These are phyloP conservation scores for Flaveria floridana DNA, from an alignment of 140 eudicot species.

Conservation along the genomic window DNA sequence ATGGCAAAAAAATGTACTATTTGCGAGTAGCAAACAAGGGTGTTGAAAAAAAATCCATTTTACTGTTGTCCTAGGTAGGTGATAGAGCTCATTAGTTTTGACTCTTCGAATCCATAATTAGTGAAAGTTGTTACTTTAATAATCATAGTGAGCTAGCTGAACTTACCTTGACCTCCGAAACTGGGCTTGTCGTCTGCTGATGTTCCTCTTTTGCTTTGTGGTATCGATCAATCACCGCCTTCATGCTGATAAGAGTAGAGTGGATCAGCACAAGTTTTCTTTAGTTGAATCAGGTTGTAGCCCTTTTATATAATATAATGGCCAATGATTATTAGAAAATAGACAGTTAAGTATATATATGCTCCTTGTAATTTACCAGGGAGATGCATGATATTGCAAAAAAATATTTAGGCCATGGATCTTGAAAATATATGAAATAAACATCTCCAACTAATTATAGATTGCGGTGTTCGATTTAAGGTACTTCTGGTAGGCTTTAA, in stretches of 20 bases:
- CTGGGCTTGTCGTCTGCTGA: conserved; percentile 38
- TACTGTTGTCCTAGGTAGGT: background rate
- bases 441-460: no score
- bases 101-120: no score
- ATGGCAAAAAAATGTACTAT: no score
- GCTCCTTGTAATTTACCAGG: background rate
- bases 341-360: background rate
- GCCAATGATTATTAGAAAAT: background rate
- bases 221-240: conserved; percentile 73
- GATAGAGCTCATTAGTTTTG: no score
- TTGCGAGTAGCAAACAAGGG: background rate
- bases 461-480: no score
- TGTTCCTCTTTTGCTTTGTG: conserved; percentile 67
- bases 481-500: no score
- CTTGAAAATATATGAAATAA: no score
- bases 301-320: background rate
- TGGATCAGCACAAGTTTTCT: conserved; percentile 18
- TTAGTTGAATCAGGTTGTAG: conserved; percentile 1
- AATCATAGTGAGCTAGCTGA: no score
- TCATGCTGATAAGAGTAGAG: conserved; percentile 56
- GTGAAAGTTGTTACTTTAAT: no score
- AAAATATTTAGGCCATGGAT: background rate
- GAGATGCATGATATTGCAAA: no score
- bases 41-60: background rate
- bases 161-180: conserved; percentile 71